A percentile compares a stretch with the other conserved stretches of the same genome.
Evolutionary conservation across 306 rosid species (phyloP).

Genomic region (Acacia crassicarpa): DNA sequence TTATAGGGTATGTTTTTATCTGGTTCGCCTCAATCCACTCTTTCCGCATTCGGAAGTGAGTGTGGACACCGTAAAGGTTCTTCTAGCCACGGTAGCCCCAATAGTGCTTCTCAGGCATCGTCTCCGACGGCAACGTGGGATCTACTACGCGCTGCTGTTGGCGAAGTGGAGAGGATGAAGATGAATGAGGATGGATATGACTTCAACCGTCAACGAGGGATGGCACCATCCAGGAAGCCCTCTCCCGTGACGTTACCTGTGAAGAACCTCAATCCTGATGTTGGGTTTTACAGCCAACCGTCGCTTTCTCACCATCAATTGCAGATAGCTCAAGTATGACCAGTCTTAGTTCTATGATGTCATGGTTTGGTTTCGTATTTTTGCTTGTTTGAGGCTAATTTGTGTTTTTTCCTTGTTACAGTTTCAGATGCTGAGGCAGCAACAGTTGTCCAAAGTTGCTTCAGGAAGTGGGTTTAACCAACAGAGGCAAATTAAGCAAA

Average conservation of each 20-base stretch:
- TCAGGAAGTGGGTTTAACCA: slow-evolving; percentile 17
- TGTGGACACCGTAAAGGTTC: slow-evolving; percentile 55
- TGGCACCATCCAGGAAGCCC: slow-evolving; percentile 36
- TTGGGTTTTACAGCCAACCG: slow-evolving; percentile 32
- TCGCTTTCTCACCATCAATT: slow-evolving; percentile 52
- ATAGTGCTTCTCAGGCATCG: slow-evolving; percentile 29
- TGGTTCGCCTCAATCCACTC: slow-evolving; percentile 76
- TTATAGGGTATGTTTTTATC: slow-evolving; percentile 32
- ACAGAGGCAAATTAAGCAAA: slow-evolving; percentile 28
- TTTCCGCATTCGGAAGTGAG: slow-evolving; percentile 43
- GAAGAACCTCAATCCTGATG: slow-evolving; percentile 29
- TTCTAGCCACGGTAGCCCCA: slow-evolving; percentile 58
- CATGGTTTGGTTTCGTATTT: not conserved
- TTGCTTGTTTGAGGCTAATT: not conserved
- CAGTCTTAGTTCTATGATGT: not conserved
- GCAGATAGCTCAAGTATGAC: slow-evolving; percentile 52
- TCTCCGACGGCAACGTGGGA: slow-evolving; percentile 56
- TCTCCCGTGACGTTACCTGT: slow-evolving; percentile 34
- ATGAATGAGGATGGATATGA: slow-evolving; percentile 34
- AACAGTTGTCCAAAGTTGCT: slow-evolving; percentile 43
- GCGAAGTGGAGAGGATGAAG: slow-evolving; percentile 61
- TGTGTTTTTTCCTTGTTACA: not conserved
- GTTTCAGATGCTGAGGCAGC: slow-evolving; percentile 58
- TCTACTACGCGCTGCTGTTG: slow-evolving; percentile 76
- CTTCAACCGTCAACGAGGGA: slow-evolving; percentile 30